phyloP scores from a whole-genome alignment of 1,284 basidiomycete species.

The Rhodotorula sp. region DNA sequence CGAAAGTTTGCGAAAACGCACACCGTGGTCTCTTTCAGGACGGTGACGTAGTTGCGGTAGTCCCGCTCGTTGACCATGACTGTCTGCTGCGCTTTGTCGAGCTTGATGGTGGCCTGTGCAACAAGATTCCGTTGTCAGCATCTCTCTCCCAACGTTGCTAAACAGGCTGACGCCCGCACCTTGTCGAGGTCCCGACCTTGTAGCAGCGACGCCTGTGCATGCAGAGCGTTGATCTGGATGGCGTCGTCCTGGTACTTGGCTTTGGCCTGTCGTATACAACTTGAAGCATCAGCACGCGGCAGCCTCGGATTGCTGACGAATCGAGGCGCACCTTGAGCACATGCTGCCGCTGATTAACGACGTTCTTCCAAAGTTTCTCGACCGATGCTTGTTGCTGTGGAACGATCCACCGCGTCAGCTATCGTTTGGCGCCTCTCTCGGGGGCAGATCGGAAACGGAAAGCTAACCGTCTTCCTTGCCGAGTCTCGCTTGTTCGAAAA shows the following conservation, averaged over 20 bases:
- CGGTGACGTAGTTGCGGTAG: constrained; percentile 80
- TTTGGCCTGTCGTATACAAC: constrained; percentile 56
- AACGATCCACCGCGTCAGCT: too few species aligned
- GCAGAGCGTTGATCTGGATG: constrained; percentile 90
- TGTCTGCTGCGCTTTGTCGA: constrained; percentile 84
- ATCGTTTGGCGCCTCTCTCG: too few species aligned
- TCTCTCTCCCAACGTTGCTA: background rate
- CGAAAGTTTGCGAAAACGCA: background rate
- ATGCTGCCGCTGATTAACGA: constrained; percentile 76
- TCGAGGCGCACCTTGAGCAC: constrained; percentile 59
- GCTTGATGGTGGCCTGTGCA: constrained; percentile 56
- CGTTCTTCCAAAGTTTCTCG: constrained; percentile 84
- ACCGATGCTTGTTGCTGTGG: constrained; percentile 62
- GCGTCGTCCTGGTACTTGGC: constrained; percentile 95
- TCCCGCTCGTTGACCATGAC: constrained; percentile 87
- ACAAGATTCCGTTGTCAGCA: background rate
- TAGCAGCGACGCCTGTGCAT: constrained; percentile 85
- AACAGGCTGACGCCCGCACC: constrained; percentile 51
- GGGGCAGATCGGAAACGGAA: too few species aligned
- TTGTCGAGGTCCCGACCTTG: constrained; percentile 95
- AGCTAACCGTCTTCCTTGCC: constrained; percentile 63
- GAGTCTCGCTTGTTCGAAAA: constrained; percentile 67
- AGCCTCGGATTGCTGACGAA: too few species aligned
- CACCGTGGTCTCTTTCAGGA: constrained; percentile 68
- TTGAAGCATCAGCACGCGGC: constrained; percentile 40